Evolutionary conservation across 345 rosid genomes (phyloP).

Genomic region (Eucalyptus polyanthemos): DNA sequence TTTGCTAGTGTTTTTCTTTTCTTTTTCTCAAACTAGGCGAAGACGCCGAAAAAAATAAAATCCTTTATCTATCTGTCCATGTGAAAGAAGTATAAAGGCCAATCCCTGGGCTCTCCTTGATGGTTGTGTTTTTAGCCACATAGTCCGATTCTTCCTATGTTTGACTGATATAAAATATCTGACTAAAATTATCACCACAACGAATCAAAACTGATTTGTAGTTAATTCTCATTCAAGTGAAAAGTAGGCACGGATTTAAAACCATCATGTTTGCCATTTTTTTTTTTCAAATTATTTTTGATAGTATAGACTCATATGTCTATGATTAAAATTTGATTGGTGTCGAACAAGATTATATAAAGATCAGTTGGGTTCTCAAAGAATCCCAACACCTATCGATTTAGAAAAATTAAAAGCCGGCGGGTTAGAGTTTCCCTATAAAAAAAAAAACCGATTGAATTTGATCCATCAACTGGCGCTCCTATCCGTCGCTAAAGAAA

Average conservation of each 20-base stretch:
- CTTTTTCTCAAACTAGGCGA: not conserved
- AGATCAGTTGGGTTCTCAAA: not conserved
- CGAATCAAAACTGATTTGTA: not conserved
- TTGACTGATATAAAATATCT: not conserved
- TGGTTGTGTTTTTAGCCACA: not conserved
- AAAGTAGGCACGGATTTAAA: not conserved
- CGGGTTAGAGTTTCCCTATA: too few relatives aligned
- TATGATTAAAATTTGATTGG: not conserved
- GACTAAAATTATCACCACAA: not conserved
- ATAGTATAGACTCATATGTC: accelerated
- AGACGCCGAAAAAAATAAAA: not conserved
- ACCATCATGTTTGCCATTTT: not conserved
- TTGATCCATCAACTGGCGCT: not conserved
- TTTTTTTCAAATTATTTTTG: accelerated
- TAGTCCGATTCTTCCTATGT: not conserved
- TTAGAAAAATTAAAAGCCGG: not conserved
- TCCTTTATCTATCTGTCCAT: not conserved
- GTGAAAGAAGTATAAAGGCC: not conserved
- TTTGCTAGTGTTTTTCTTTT: too few relatives aligned
- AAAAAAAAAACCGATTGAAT: not conserved
- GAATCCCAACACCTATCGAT: not conserved
- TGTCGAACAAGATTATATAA: not conserved
- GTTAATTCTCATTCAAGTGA: not conserved
- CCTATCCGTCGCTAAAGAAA: not conserved
- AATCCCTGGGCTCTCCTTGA: not conserved